These are phyloP conservation scores for Rhizomucor pusillus DNA, from an alignment of 371 early-diverging fungal species.

Conservation along the genomic window DNA sequence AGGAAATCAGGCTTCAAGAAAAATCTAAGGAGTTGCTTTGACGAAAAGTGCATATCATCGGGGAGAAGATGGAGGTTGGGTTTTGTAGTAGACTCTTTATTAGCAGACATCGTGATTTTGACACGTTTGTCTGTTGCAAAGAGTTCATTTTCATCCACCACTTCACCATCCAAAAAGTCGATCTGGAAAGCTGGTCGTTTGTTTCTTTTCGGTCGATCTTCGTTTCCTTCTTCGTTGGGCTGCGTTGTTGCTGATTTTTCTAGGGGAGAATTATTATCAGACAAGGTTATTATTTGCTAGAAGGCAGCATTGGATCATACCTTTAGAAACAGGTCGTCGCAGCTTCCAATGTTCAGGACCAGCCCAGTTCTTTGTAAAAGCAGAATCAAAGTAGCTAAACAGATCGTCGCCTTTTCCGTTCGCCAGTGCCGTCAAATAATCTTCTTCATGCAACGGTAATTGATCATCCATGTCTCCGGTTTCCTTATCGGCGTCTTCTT, in stretches of 20 bases:
- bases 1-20: slow-evolving; percentile 78
- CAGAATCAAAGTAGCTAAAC: slow-evolving; percentile 89
- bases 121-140: slow-evolving; percentile 67
- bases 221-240: slow-evolving; percentile 19
- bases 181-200: slow-evolving; percentile 39
- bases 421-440: slow-evolving; percentile 35
- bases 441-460: slow-evolving; percentile 25
- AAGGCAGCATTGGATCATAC: slow-evolving; percentile 14
- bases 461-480: slow-evolving; percentile 20
- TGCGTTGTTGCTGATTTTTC: slow-evolving; percentile 28
- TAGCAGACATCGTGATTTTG: slow-evolving; percentile 46
- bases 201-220: slow-evolving; percentile 27
- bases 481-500: slow-evolving; percentile 23
- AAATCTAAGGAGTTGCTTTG: slow-evolving; percentile 73
- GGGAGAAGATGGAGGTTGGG: slow-evolving; percentile 59
- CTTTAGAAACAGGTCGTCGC: slow-evolving; percentile 41
- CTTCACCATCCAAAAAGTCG: slow-evolving; percentile 58
- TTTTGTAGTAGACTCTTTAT: slow-evolving; percentile 37
- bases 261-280: neutral
- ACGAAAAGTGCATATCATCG: slow-evolving; percentile 86
- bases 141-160: slow-evolving; percentile 54
- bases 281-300: neutral
- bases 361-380: slow-evolving; percentile 85
- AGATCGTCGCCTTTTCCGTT: slow-evolving; percentile 58
- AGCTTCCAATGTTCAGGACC: slow-evolving; percentile 95